Evolutionary conservation across 148 eudicot genomes (phyloP).

Genomic region (Vaccinium corymbosum): DNA sequence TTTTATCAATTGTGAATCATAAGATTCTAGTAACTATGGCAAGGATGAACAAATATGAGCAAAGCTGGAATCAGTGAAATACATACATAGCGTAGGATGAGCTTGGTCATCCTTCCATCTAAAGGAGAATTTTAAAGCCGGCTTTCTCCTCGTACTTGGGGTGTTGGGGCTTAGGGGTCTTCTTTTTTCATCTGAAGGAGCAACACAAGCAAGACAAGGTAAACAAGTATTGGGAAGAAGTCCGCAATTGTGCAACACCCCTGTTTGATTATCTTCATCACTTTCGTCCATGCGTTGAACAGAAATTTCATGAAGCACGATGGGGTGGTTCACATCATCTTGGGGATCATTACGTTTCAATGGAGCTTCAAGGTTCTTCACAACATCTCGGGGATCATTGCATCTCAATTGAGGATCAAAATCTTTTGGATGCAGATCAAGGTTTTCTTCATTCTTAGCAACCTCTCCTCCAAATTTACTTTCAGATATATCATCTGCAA

Average conservation of each 20-base stretch:
- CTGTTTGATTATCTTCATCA: slow-evolving; percentile 26
- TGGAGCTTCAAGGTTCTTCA: slow-evolving; percentile 17
- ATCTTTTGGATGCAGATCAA: slow-evolving; percentile 4
- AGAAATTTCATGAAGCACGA: slow-evolving; percentile 34
- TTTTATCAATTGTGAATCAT: background rate
- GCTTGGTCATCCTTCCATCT: slow-evolving; percentile 59
- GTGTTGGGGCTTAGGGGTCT: slow-evolving; percentile 54
- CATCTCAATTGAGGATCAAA: slow-evolving; percentile 26
- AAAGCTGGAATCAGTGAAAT: background rate
- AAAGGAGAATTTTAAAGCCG: slow-evolving; percentile 44
- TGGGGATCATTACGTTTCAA: slow-evolving; percentile 30
- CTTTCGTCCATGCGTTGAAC: slow-evolving; percentile 34
- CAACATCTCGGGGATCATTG: slow-evolving; percentile 19
- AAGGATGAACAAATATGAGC: background rate
- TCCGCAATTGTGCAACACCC: slow-evolving; percentile 34
- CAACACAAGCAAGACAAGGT: slow-evolving; percentile 58
- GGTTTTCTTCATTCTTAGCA: slow-evolving; percentile 11
- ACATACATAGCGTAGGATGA: slow-evolving; percentile 50
- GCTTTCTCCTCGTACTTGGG: slow-evolving; percentile 52
- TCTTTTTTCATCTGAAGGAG: slow-evolving; percentile 46
- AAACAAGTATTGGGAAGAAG: slow-evolving; percentile 46
- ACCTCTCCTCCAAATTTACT: slow-evolving; percentile 16
- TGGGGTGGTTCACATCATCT: slow-evolving; percentile 36
- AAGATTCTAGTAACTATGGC: background rate
- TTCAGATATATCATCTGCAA: slow-evolving; percentile 55